phyloP scores from a whole-genome alignment of 352 stramenopile genomes.

The Phytopythium cucurbitacearum region DNA sequence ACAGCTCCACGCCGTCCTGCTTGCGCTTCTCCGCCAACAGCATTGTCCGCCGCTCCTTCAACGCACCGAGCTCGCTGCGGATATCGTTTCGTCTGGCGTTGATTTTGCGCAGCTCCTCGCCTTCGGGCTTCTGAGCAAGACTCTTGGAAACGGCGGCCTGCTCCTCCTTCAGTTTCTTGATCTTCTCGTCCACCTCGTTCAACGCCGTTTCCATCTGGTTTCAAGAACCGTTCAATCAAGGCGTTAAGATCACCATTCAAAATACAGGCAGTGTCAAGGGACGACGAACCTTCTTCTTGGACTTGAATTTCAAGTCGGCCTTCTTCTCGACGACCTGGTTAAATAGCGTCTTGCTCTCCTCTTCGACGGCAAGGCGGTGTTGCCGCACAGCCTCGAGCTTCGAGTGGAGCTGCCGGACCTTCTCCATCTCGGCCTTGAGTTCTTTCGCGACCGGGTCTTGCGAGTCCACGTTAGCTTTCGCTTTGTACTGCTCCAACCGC shows the following conservation, averaged over 20 bases:
- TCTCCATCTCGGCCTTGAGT: slow-evolving; percentile 83
- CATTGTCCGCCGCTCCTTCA: slow-evolving; percentile 82
- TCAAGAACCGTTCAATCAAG: background rate
- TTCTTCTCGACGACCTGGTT: slow-evolving; percentile 89
- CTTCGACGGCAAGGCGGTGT: slow-evolving; percentile 80
- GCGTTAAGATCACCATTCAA: background rate
- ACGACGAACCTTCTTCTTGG: slow-evolving; percentile 72
- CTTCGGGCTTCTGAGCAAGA: slow-evolving; percentile 67
- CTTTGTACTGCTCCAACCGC: slow-evolving; percentile 74
- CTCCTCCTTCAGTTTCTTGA: slow-evolving; percentile 78
- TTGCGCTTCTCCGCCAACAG: slow-evolving; percentile 77
- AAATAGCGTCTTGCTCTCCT: slow-evolving; percentile 88
- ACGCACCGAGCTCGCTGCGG: slow-evolving; percentile 72
- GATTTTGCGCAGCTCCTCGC: slow-evolving; percentile 75
- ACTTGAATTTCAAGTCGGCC: slow-evolving; percentile 86
- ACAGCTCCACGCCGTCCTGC: slow-evolving; percentile 63
- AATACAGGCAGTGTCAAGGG: background rate
- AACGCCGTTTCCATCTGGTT: slow-evolving; percentile 70
- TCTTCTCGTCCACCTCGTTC: slow-evolving; percentile 78
- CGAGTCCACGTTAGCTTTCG: slow-evolving; percentile 63
- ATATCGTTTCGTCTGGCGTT: slow-evolving; percentile 83
- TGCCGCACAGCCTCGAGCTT: slow-evolving; percentile 84
- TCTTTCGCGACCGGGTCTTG: slow-evolving; percentile 80
- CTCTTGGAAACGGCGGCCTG: slow-evolving; percentile 76
- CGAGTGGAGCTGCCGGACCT: slow-evolving; percentile 74